Percentiles rank a stretch among this genome's conserved stretches.
These are phyloP conservation scores for Malassezia dermatis DNA, from an alignment of 1,284 basidiomycete genomes.

Conservation along the genomic window DNA sequence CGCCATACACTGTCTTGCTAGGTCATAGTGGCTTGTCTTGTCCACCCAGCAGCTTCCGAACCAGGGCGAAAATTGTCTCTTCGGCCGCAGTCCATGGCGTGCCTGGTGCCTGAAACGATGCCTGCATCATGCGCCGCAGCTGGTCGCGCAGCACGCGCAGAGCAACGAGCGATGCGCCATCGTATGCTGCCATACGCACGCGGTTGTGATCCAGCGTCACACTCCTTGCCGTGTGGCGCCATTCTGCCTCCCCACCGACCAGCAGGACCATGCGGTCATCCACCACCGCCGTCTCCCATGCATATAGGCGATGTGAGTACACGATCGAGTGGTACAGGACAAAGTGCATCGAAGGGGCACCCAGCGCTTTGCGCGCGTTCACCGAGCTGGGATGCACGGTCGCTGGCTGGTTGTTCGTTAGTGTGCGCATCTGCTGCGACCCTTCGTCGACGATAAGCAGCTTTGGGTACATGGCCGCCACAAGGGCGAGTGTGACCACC, in stretches of 20 bases:
- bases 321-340: slow-evolving; percentile 51
- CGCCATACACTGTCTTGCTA: background rate
- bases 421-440: slow-evolving; percentile 61
- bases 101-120: slow-evolving; percentile 38
- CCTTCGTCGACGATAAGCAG: slow-evolving; percentile 61
- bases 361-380: slow-evolving; percentile 18
- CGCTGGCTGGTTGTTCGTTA: slow-evolving; percentile 73
- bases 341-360: slow-evolving; percentile 22
- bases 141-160: slow-evolving; percentile 68
- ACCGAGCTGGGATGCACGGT: slow-evolving; percentile 71
- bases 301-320: slow-evolving; percentile 80
- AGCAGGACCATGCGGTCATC: slow-evolving; percentile 73
- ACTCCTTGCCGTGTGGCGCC: slow-evolving; percentile 67
- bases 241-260: slow-evolving; percentile 82
- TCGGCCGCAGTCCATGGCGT: background rate
- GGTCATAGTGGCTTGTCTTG: background rate
- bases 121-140: slow-evolving; percentile 58
- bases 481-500: slow-evolving; percentile 70
- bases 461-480: slow-evolving; percentile 84
- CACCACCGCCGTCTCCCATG: slow-evolving; percentile 88
- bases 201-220: slow-evolving; percentile 77
- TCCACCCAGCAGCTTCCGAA: slow-evolving; percentile 2
- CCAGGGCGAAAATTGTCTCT: background rate
- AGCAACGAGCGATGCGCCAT: slow-evolving; percentile 61
- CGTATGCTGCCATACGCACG: slow-evolving; percentile 60